Evolutionary conservation across 306 rosid genomes (phyloP), one percentile per base, ranked within the genome.

Genomic region (Aeschynomene evenia): DNA sequence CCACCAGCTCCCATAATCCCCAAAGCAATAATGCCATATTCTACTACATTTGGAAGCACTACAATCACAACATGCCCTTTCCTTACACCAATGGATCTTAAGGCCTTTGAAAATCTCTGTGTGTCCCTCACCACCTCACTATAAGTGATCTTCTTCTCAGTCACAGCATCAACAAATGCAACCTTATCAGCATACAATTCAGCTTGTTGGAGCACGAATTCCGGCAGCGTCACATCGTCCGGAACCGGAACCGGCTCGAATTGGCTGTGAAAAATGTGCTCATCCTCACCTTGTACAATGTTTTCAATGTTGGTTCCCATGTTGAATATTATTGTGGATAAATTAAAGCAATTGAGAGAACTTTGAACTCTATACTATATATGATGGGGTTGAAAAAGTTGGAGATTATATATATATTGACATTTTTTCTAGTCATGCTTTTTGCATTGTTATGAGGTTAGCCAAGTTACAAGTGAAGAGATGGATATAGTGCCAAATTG

Each of bases 1-100:
- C 84, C 96, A 9, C 99, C 99, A 49, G 84, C 84, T 9, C 79
- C 82, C 99, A 94, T 94, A 13, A 94, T 87, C 21, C 98, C 97
- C 28, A 94, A 71, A 54, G 87, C 95, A 71, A 88, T 68, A 42
- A 87, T 74, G n/a, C 86, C 94, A 59, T 91, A 94, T 76, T 91
- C 97, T 0, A 84, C 88, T 0, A 90, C 81, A 77, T 94, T 94
- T 11, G 99, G 99, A 53, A 94, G 91, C 13, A 88, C 90, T 1
- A 88, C 99, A 46, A 91, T 63, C 43, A 88, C 95, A 53, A 91
- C 97, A 51, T 84, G 68, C 21, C 96, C 99, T 52, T 81, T 94
- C 53, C 81, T 87, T 49, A 94, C 29, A 43, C 98, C 96, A 16
- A 94, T 83, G 36, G 96, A 81, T 43, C 84, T 75, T 50, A 90